A percentile compares a stretch with the other conserved stretches of the same genome.
These are phyloP conservation scores for Chlorencoelia australis DNA, from an alignment of 2,329 filamentous ascomycete genomes.

Conservation along the genomic window DNA sequence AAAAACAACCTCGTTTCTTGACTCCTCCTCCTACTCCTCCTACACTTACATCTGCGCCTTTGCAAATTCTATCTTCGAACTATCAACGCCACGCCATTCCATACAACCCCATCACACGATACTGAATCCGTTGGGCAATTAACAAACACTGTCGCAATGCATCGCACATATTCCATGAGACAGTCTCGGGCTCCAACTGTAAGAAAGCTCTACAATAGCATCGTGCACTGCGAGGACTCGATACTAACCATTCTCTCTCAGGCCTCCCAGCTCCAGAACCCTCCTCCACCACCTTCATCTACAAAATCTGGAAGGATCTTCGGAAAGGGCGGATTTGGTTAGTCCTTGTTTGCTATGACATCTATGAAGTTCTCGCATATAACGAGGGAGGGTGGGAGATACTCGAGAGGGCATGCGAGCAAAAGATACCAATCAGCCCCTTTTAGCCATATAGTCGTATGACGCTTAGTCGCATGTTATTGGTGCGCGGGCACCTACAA, in stretches of 20 bases:
- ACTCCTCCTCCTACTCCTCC: too few relatives aligned
- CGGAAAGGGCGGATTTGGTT: constrained; percentile 71
- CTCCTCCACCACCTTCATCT: constrained; percentile 79
- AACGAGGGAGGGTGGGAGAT: neutral
- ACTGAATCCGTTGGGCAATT: too few relatives aligned
- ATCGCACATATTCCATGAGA: constrained; percentile 99
- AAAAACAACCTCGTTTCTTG: too few relatives aligned
- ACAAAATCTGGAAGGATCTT: constrained; percentile 90
- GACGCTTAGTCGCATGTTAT: neutral
- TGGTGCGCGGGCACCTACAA: neutral
- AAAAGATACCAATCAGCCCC: too few relatives aligned
- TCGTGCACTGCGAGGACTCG: neutral
- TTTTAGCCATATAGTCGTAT: neutral
- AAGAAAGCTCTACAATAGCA: constrained; percentile 31
- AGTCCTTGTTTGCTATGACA: constrained; percentile 31
- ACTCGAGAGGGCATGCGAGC: neutral
- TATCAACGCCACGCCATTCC: too few relatives aligned
- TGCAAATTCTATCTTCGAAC: too few relatives aligned
- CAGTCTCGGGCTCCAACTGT: constrained; percentile 92
- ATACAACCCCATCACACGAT: too few relatives aligned
- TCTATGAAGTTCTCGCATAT: neutral
- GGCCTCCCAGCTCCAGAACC: constrained; percentile 65
- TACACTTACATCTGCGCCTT: neutral
- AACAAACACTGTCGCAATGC: constrained; percentile 48
- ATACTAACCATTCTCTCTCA: constrained; percentile 10